A percentile compares a stretch with the other conserved stretches of the same genome.
Conservation (phyloP, 306 rosid genomes). For the Ammopiptanthus mongolicus region DNA sequence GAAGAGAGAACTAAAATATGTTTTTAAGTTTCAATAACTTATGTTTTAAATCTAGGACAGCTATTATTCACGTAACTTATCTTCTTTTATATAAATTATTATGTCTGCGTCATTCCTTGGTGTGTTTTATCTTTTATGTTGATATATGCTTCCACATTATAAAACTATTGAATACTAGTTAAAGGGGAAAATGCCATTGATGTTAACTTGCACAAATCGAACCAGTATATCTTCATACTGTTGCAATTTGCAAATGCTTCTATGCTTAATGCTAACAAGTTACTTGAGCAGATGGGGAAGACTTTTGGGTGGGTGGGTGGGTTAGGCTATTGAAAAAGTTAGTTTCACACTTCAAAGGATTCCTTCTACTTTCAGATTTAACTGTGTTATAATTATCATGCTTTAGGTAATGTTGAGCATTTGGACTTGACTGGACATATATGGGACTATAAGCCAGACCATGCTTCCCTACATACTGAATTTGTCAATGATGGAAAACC, state of each 20-base stretch:
- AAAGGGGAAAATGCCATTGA: not conserved
- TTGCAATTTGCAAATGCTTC: not conserved
- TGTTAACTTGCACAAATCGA: not conserved
- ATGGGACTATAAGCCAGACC: conserved; percentile 43
- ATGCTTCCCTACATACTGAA: conserved; percentile 36
- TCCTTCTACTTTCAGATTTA: not conserved
- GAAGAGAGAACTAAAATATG: not conserved
- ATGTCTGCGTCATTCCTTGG: not conserved
- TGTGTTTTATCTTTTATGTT: not conserved
- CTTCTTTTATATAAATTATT: not conserved
- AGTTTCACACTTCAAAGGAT: not conserved
- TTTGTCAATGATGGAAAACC: conserved; percentile 37
- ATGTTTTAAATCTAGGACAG: conserved; percentile 8
- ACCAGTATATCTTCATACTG: not conserved
- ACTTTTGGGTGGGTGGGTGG: not conserved
- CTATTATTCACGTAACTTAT: not conserved
- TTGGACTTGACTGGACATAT: conserved; percentile 69
- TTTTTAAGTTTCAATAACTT: not conserved
- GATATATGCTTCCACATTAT: not conserved
- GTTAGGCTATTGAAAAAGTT: not conserved
- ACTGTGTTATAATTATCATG: not conserved
- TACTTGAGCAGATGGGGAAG: not conserved
- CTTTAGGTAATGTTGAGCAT: conserved; percentile 58
- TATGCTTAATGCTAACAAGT: not conserved
- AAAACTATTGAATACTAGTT: not conserved